Conservation (phyloP, 176 grass and related monocot genomes). For the Secale cereale region DNA sequence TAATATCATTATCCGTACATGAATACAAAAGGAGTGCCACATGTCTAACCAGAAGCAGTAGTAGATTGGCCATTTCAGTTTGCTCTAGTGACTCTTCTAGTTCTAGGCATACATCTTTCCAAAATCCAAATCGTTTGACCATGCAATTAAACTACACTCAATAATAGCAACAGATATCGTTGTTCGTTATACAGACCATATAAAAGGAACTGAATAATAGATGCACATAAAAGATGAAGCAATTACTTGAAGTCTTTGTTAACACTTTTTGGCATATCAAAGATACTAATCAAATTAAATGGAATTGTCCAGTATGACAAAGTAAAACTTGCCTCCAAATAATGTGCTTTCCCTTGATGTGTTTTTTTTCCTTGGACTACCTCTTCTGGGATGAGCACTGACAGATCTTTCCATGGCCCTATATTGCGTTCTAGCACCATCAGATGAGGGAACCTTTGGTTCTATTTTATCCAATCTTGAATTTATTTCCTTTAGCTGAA, state of each 20-base stretch:
- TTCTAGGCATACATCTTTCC: not conserved
- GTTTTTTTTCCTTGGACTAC: constrained; percentile 65
- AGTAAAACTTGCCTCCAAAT: constrained; percentile 56
- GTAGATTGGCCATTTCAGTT: not conserved
- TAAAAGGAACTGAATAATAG: not conserved
- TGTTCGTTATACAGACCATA: not conserved
- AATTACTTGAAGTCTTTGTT: constrained; percentile 12
- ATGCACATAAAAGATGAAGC: not conserved
- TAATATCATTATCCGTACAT: not conserved
- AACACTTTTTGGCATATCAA: not conserved
- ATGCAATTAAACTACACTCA: constrained; percentile 18
- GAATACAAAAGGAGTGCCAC: constrained; percentile 1
- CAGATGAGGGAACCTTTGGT: constrained; percentile 50
- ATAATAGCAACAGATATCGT: not conserved
- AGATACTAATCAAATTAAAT: not conserved
- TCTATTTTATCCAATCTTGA: constrained; percentile 70
- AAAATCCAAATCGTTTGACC: constrained; percentile 11
- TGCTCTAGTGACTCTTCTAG: not conserved
- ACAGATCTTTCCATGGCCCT: constrained; percentile 58
- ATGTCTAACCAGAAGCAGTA: not conserved
- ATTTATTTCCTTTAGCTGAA: constrained; percentile 91
- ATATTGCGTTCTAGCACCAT: constrained; percentile 35
- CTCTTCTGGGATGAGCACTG: constrained; percentile 60
- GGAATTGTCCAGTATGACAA: constrained; percentile 18
- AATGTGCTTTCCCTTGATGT: constrained; percentile 55